Percentiles rank a stretch among this genome's conserved stretches.
Evolutionary conservation across 148 eudicot genomes (phyloP).

Genomic region (Vaccinium corymbosum): DNA sequence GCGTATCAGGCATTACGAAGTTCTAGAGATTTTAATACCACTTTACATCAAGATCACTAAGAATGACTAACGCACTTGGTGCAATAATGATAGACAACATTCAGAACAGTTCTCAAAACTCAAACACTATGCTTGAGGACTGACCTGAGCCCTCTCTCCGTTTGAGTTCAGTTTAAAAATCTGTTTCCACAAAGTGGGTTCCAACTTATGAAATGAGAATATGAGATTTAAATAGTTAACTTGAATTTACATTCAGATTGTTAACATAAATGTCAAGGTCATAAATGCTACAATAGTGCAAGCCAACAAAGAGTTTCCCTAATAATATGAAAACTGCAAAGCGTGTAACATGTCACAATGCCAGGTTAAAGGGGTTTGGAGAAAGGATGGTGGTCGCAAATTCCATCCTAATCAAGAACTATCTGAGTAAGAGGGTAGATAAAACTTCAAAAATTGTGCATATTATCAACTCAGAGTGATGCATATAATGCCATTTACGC

Average conservation of each 20-base stretch:
- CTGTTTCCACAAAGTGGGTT: neutral
- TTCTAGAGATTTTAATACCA: slow-evolving; percentile 4
- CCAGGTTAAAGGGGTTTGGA: neutral
- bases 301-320: neutral
- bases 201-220: neutral
- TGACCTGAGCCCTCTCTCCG: neutral
- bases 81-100: neutral
- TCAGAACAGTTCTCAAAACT: neutral
- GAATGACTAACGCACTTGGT: neutral
- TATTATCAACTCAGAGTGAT: neutral
- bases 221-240: neutral
- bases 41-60: neutral
- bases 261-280: neutral
- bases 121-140: neutral
- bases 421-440: neutral
- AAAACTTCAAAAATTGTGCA: neutral
- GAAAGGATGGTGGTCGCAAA: neutral
- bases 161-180: neutral
- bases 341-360: neutral
- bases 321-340: neutral
- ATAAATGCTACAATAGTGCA: neutral
- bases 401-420: neutral
- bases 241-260: neutral
- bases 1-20: slow-evolving; percentile 17
- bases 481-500: neutral